Evolutionary conservation across 441 rosid genomes (phyloP).

Genomic region (California macrophylla): DNA sequence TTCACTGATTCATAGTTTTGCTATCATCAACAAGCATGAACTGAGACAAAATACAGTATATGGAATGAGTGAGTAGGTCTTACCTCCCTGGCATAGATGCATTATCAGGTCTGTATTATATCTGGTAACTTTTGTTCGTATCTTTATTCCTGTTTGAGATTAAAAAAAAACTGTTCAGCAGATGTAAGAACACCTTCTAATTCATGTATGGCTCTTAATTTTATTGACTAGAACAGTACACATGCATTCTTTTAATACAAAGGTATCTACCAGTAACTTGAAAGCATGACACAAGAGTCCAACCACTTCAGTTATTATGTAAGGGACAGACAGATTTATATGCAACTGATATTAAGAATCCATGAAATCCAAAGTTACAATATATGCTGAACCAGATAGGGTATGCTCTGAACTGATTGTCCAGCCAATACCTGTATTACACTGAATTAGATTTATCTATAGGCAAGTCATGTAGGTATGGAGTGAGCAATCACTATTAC

Average conservation of each 20-base stretch:
- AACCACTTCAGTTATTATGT: background rate
- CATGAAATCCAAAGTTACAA: slow-evolving; percentile 8
- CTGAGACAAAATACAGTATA: background rate
- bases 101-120: background rate
- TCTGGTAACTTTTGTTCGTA: background rate
- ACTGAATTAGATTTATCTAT: slow-evolving; percentile 2
- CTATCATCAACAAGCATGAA: background rate
- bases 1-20: background rate
- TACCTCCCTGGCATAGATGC: background rate
- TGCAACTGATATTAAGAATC: slow-evolving; percentile 8
- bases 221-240: background rate
- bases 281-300: background rate
- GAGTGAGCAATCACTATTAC: slow-evolving; percentile 11
- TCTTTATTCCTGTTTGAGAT: background rate
- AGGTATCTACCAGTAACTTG: background rate
- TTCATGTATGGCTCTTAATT: background rate
- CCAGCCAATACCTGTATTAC: slow-evolving; percentile 14
- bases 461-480: slow-evolving; percentile 11
- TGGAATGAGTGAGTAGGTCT: background rate
- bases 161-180: background rate
- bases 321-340: background rate
- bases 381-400: slow-evolving; percentile 12
- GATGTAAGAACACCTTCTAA: background rate
- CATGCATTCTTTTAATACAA: background rate
- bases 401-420: slow-evolving; percentile 15